phyloP scores from a whole-genome alignment of 2,329 filamentous ascomycete genomes.

The Tolypocladium nubicola region DNA sequence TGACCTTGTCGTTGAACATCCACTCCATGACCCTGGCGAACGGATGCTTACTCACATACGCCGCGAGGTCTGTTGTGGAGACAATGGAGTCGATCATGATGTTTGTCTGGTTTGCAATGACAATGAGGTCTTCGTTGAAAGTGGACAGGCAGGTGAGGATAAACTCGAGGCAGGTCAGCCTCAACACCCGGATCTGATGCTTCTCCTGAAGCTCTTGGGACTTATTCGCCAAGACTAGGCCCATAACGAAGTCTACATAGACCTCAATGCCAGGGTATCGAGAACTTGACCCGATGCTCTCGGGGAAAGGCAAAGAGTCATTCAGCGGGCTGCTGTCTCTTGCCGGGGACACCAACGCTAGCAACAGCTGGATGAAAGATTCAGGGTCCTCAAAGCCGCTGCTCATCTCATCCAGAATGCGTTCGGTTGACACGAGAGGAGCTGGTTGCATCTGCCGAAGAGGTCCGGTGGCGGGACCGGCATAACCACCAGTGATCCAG shows the following conservation, averaged over 20 bases:
- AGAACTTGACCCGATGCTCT: conserved; percentile 66
- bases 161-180: conserved; percentile 75
- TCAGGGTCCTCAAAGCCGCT: conserved; percentile 76
- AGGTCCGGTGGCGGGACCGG: conserved; percentile 22
- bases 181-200: conserved; percentile 61
- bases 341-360: conserved; percentile 59
- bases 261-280: conserved; percentile 77
- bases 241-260: conserved; percentile 85
- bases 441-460: conserved; percentile 20
- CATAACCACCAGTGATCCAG: conserved; percentile 59
- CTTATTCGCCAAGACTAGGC: conserved; percentile 62
- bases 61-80: conserved; percentile 59
- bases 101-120: conserved; percentile 70
- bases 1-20: conserved; percentile 89
- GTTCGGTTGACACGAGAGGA: conserved; percentile 41
- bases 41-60: conserved; percentile 80
- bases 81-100: conserved; percentile 68
- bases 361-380: conserved; percentile 70
- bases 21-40: conserved; percentile 96
- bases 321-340: conserved; percentile 50
- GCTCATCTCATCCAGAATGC: conserved; percentile 63
- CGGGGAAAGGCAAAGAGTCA: conserved; percentile 76
- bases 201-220: conserved; percentile 54
- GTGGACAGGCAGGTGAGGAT: conserved; percentile 66
- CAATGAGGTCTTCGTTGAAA: conserved; percentile 90